phyloP scores from a whole-genome alignment of 1,284 basidiomycete genomes.

The Pyrrhoderma noxium region DNA sequence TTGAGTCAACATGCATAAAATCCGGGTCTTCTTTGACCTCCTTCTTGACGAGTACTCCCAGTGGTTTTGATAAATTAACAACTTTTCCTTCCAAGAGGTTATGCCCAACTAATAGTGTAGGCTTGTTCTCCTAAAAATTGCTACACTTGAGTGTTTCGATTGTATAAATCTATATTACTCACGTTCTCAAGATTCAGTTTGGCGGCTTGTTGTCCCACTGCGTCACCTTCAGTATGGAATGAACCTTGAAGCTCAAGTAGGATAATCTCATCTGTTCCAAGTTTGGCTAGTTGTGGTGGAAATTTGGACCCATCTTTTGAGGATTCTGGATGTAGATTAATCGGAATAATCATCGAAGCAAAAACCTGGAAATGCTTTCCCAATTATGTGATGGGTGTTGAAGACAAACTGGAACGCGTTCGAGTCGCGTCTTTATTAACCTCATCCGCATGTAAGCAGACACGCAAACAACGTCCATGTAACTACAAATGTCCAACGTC shows the following conservation, averaged over 20 bases:
- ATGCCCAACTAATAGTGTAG: slow-evolving; percentile 78
- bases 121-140: slow-evolving; percentile 56
- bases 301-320: slow-evolving; percentile 36
- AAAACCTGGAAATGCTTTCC: not conserved
- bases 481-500: slow-evolving; percentile 2
- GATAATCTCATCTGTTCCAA: slow-evolving; percentile 62
- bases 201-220: slow-evolving; percentile 55
- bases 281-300: slow-evolving; percentile 50
- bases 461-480: not conserved
- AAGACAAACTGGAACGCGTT: slow-evolving; percentile 5
- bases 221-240: slow-evolving; percentile 53
- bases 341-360: slow-evolving; percentile 43
- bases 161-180: slow-evolving; percentile 21
- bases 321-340: slow-evolving; percentile 31
- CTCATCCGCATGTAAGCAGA: not conserved
- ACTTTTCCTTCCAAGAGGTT: slow-evolving; percentile 87
- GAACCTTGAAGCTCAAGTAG: slow-evolving; percentile 72
- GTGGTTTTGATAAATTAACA: slow-evolving; percentile 65
- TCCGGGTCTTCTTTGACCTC: not conserved
- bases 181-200: slow-evolving; percentile 47
- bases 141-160: slow-evolving; percentile 1
- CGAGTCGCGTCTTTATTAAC: not conserved
- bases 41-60: slow-evolving; percentile 49
- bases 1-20: slow-evolving; percentile 17
- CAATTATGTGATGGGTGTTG: not conserved